These are phyloP conservation scores for Trichoderma koningiopsis DNA, from an alignment of 2,329 filamentous ascomycete genomes.

Conservation along the genomic window DNA sequence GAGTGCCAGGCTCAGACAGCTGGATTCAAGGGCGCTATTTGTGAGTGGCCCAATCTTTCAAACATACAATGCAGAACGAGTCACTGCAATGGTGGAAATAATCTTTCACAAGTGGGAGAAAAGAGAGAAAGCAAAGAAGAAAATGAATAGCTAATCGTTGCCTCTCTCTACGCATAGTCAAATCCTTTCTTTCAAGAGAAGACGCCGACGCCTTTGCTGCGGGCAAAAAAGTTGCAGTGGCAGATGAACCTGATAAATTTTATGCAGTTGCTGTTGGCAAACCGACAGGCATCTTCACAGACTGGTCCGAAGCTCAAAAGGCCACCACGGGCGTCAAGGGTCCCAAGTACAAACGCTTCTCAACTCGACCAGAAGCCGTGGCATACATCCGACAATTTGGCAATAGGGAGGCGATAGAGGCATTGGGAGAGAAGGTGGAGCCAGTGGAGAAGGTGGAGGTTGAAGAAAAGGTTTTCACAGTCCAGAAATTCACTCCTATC, in stretches of 20 bases:
- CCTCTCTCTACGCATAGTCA: constrained; percentile 55
- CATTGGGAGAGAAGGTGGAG: constrained; percentile 40
- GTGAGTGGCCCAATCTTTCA: constrained; percentile 51
- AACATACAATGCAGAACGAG: not conserved
- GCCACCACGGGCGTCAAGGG: constrained; percentile 75
- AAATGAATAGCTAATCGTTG: not conserved
- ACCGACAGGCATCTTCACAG: constrained; percentile 60
- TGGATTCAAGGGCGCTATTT: constrained; percentile 65
- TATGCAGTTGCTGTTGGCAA: constrained; percentile 65
- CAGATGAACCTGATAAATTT: constrained; percentile 51
- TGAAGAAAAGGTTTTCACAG: constrained; percentile 25
- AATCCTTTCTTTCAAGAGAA: constrained; percentile 71
- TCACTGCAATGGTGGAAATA: not conserved
- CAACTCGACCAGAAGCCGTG: constrained; percentile 71
- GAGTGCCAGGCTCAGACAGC: constrained; percentile 63
- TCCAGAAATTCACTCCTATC: constrained; percentile 32
- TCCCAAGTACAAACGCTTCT: constrained; percentile 70
- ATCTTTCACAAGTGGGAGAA: not conserved
- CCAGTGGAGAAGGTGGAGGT: constrained; percentile 7
- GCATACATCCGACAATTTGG: constrained; percentile 65
- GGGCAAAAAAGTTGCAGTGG: constrained; percentile 51
- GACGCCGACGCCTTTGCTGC: constrained; percentile 80
- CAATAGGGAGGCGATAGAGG: constrained; percentile 47
- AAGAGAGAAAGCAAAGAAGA: not conserved
- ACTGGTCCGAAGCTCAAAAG: constrained; percentile 69